Evolutionary conservation across 208 protist genomes (phyloP).

Genomic region (Leishmania gerbilli): DNA sequence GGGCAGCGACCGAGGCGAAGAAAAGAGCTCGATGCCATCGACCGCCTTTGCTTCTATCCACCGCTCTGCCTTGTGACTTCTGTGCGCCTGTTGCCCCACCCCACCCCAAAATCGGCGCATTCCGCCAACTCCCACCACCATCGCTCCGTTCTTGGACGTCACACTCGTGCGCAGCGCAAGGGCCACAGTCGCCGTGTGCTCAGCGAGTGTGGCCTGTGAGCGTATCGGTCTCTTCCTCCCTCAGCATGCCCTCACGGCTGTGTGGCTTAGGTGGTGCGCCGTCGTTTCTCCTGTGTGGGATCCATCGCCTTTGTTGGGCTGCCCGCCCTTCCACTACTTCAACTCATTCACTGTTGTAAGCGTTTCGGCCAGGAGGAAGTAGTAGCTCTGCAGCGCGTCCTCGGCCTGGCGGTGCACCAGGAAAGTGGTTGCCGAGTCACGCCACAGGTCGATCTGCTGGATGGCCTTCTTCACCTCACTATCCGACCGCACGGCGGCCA

Average conservation of each 20-base stretch:
- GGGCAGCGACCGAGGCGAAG: not conserved
- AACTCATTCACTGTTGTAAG: slow-evolving; percentile 50
- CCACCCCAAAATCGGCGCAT: too few relatives aligned
- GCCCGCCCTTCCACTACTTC: slow-evolving; percentile 10
- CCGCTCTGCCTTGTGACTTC: not conserved
- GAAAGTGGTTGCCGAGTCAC: slow-evolving; percentile 50
- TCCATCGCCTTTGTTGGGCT: not conserved
- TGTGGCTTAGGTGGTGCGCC: not conserved
- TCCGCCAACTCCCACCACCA: not conserved
- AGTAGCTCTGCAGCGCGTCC: slow-evolving; percentile 66
- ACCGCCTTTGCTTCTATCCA: not conserved
- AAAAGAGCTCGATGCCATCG: not conserved
- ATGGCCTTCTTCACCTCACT: slow-evolving; percentile 45
- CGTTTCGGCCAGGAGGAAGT: slow-evolving; percentile 66
- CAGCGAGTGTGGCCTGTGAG: not conserved
- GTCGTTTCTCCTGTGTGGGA: not conserved
- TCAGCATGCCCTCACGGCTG: not conserved
- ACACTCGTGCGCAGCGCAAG: not conserved
- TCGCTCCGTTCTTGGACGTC: not conserved
- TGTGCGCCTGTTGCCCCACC: too few relatives aligned
- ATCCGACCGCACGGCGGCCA: slow-evolving; percentile 34
- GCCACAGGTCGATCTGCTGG: slow-evolving; percentile 66
- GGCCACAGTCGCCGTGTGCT: not conserved
- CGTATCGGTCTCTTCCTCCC: too few relatives aligned
- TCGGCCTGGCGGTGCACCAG: slow-evolving; percentile 66